These are phyloP conservation scores for Cytospora paraplurivora DNA, from an alignment of 2,329 filamentous ascomycete species.

Conservation along the genomic window DNA sequence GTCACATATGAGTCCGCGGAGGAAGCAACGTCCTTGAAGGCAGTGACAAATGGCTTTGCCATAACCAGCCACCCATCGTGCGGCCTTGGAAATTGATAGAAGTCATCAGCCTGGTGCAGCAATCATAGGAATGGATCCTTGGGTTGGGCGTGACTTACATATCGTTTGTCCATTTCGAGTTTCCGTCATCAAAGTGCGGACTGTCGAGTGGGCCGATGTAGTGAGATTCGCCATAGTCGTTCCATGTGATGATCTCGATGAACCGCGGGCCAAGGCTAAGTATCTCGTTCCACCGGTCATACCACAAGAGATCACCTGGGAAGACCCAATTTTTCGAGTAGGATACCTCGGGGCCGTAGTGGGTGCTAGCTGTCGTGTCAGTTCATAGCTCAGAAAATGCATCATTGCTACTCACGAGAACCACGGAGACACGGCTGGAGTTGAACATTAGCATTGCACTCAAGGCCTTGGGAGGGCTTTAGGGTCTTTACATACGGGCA, in stretches of 20 bases:
- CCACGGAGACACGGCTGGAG: constrained; percentile 37
- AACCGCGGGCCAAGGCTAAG: constrained; percentile 49
- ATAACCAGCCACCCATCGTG: constrained; percentile 57
- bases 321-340: constrained; percentile 61
- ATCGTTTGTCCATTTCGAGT: constrained; percentile 53
- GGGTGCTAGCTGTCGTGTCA: constrained; percentile 48
- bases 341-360: constrained; percentile 47
- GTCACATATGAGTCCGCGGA: constrained; percentile 42
- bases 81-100: constrained; percentile 32
- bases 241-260: constrained; percentile 50
- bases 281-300: constrained; percentile 56
- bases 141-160: constrained; percentile 38
- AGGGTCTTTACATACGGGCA: constrained; percentile 23
- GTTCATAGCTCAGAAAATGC: constrained; percentile 49
- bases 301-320: constrained; percentile 60
- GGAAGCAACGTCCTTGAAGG: constrained; percentile 50
- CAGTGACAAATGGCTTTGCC: constrained; percentile 54
- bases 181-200: constrained; percentile 45
- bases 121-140: no score
- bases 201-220: constrained; percentile 53
- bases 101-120: neutral
- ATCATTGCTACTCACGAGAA: constrained; percentile 40
- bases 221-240: constrained; percentile 57
- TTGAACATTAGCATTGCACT: constrained; percentile 31
- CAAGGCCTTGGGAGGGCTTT: neutral